Evolutionary conservation across 768 basidiomycete species (phyloP).

Genomic region (Xanthoconium stramineum): DNA sequence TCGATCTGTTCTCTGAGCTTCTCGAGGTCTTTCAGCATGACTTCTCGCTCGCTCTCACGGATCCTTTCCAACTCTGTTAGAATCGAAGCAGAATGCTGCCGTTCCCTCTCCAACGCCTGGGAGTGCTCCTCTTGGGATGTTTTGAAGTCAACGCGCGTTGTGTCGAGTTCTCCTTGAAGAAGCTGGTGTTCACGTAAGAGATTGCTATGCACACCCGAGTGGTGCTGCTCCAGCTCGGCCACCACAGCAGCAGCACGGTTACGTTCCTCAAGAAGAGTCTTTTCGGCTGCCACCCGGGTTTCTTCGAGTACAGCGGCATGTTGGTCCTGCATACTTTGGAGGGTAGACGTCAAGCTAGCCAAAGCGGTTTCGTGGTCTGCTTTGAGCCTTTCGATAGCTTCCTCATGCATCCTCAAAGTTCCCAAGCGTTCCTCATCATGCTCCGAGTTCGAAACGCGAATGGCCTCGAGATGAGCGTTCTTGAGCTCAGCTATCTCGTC

Average conservation of each 20-base stretch:
- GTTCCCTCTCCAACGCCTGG: constrained; percentile 26
- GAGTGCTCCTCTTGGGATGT: constrained; percentile 22
- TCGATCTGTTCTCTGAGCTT: constrained; percentile 50
- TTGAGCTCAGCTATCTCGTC: constrained; percentile 51
- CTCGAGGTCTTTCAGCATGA: constrained; percentile 46
- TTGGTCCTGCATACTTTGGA: constrained; percentile 37
- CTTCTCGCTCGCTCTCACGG: constrained; percentile 21
- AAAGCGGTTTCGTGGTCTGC: constrained; percentile 49
- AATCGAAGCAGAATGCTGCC: constrained; percentile 21
- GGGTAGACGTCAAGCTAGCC: constrained; percentile 36
- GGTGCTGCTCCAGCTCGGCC: constrained; percentile 48
- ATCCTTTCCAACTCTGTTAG: constrained; percentile 17
- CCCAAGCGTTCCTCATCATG: constrained; percentile 36
- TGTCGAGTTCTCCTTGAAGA: constrained; percentile 53
- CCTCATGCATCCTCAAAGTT: constrained; percentile 41
- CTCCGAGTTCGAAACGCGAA: constrained; percentile 30
- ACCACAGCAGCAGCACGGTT: constrained; percentile 42
- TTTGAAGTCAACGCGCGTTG: constrained; percentile 44
- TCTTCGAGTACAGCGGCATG: constrained; percentile 38
- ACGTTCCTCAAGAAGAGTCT: constrained; percentile 44
- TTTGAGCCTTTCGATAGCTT: constrained; percentile 38
- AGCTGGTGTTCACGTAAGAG: constrained; percentile 35
- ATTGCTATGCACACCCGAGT: constrained; percentile 46
- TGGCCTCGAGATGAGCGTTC: constrained; percentile 41
- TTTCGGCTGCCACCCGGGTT: constrained; percentile 31